Base-by-base conservation (phyloP, 1,284 basidiomycete genomes). In the Ustilago trichophora region DNA sequence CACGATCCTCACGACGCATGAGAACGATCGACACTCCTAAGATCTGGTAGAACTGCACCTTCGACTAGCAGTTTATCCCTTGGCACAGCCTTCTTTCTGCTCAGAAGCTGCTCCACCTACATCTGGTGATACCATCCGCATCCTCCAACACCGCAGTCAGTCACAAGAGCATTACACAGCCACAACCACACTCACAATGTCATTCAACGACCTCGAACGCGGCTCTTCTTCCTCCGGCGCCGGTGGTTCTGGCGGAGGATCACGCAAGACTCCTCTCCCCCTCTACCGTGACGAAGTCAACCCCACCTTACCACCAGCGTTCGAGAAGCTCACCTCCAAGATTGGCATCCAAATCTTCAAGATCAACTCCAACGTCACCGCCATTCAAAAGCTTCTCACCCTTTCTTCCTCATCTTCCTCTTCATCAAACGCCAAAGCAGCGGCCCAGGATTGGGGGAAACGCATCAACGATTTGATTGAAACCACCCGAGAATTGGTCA, bases 311-410 rank as follows among this genome's bases (percentile, higher is more conserved):
- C 55, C 53, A 15, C 59, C 64, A 3, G 77, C 76, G 34, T 98
- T 97, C 82, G 84, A 87, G 18, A 85, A 85, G 36, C 84, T 97
- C 16, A 92, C 96, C 77, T 89, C 89, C 22, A 90, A 90, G 16
- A 85, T 98, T 45, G 92, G 92, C 1, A 86, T 98, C 15, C 95
- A 98, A 82, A 91, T 97, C 60, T 98, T 98, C 89, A 97, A 98
- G 87, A 93, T 98, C 85, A 95, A 96, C 78, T 88, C 91, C 60
- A 99, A 98, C 83, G 93, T 98, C 6, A 91, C 94, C 75, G 94
- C 91, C 12, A 95, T 99, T 47, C 84, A 93, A 78, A 92, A 92
- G 80, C 86, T 95, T 19, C 90, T 98, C 11, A 91, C 96, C 76
- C 90, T 95, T 22, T 59, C 72, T 24, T 59, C 72, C n/a, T 67